These are phyloP conservation scores for Pythium sukuiense DNA, from an alignment of 352 stramenopile species.

Conservation along the genomic window DNA sequence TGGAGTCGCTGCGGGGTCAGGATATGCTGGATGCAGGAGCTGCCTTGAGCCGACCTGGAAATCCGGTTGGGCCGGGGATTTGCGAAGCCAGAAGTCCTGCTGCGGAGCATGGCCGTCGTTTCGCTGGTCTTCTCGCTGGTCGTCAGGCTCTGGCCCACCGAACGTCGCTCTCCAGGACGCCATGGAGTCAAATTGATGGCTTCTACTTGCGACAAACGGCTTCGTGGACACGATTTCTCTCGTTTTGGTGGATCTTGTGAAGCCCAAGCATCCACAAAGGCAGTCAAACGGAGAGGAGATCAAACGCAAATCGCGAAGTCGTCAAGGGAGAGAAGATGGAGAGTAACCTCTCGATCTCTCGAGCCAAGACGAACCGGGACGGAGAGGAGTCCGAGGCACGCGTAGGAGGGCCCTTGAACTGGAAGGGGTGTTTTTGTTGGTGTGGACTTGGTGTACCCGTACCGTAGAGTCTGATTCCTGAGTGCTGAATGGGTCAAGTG, in stretches of 20 bases:
- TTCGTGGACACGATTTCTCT: conserved; percentile 1
- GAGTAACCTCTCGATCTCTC: background rate
- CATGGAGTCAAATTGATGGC: conserved; percentile 2
- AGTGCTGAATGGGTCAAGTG: conserved; percentile 1
- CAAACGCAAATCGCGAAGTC: conserved; percentile 1
- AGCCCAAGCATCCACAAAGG: background rate
- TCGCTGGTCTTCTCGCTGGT: conserved; percentile 4
- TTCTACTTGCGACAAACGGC: conserved; percentile 4
- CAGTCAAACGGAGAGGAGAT: background rate
- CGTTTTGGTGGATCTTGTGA: background rate
- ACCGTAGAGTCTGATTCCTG: conserved; percentile 17
- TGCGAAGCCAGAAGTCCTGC: background rate
- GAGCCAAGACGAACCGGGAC: background rate
- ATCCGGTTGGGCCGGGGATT: background rate
- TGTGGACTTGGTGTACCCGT: conserved; percentile 21
- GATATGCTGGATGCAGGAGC: background rate
- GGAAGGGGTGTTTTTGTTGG: conserved; percentile 16
- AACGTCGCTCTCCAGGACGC: conserved; percentile 14
- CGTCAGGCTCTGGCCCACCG: background rate
- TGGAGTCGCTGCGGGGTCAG: background rate
- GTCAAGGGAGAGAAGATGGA: background rate
- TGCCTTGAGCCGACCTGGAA: background rate
- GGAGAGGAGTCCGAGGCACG: background rate
- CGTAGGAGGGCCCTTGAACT: conserved; percentile 4
- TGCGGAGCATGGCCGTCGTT: conserved; percentile 1